phyloP scores from a whole-genome alignment of 495 filamentous ascomycete species.

The Lasiosphaeria miniovina region DNA sequence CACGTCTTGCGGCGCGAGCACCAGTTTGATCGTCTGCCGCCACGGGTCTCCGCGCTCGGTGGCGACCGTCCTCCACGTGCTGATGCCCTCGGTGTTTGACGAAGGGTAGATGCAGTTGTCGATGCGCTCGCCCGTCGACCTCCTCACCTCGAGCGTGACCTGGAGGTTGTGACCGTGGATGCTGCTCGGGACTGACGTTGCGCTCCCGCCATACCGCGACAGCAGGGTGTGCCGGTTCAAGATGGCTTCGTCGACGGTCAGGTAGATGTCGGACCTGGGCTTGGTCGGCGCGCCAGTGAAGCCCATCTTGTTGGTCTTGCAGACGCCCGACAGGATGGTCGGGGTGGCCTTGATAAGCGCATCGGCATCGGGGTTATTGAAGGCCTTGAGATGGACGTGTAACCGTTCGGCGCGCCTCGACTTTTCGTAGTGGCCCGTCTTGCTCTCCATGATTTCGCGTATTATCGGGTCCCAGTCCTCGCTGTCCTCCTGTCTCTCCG shows the following conservation, averaged over 20 bases:
- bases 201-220: constrained; percentile 73
- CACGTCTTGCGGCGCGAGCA: constrained; percentile 76
- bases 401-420: constrained; percentile 67
- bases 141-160: constrained; percentile 83
- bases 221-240: constrained; percentile 75
- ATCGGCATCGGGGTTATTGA: constrained; percentile 71
- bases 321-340: constrained; percentile 77
- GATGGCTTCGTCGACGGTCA: constrained; percentile 73
- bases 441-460: constrained; percentile 68
- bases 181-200: constrained; percentile 60
- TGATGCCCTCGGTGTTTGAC: constrained; percentile 69
- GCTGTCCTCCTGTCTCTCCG: constrained; percentile 52
- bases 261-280: constrained; percentile 87
- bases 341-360: constrained; percentile 79
- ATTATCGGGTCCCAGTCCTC: constrained; percentile 78
- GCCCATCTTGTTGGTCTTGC: constrained; percentile 81
- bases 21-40: constrained; percentile 83
- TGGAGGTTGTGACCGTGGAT: constrained; percentile 73
- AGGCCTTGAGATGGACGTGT: constrained; percentile 72
- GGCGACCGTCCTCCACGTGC: constrained; percentile 83
- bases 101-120: constrained; percentile 84
- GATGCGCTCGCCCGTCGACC: constrained; percentile 71
- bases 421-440: constrained; percentile 68
- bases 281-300: constrained; percentile 90
- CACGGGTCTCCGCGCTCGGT: constrained; percentile 74